Evolutionary conservation across 495 filamentous ascomycete species (phyloP), one percentile per base, ranked within the genome.

Genomic region (Barbatosphaeria neglecta): DNA sequence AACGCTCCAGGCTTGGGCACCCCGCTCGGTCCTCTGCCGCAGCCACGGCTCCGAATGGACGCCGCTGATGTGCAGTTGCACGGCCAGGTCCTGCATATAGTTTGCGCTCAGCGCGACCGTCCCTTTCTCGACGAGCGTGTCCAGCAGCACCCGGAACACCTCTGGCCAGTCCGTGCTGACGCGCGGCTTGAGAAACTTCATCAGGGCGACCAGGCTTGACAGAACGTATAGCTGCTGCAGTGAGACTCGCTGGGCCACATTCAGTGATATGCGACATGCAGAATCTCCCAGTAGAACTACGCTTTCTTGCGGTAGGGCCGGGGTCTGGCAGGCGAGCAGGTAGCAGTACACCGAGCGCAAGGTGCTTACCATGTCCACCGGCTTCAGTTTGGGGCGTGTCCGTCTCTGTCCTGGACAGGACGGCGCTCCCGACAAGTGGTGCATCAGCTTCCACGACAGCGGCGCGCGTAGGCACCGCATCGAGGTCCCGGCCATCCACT

Each of bases 131-230:
- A 59, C 50, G 39, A 69, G 47, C 46, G 51, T 45, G 7, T 38
- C 44, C 37, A 59, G 24, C 10, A 69, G 47, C 22, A 13, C 39
- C 4, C 35, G 15, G 38, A 52, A 47, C n/a, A 40, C 31, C 20
- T 27, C 25, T n/a, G 46, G 37, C 45, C 51, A 45, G 16, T 57
- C 39, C 3, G 48, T 49, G n/a, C 19, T 28, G 13, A 57, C 50
- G 9, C 49, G 49, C 16, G 49, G 50, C 47, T 45, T 28, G 18
- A 63, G 39, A 19, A 45, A 39, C 37, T 56, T 61, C 15, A 64
- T 27, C 8, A 63, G 39, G 0, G 56, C 54, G 1, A 55, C 63
- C 40, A 77, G 65, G 38, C 60, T n/a, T n/a, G n/a, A n/a, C n/a
- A n/a, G n/a, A n/a, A n/a, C n/a, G n/a, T n/a, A n/a, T n/a, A n/a